Evolutionary conservation across 2,329 filamentous ascomycete genomes (phyloP).

Genomic region (Fusarium gaditjirri): DNA sequence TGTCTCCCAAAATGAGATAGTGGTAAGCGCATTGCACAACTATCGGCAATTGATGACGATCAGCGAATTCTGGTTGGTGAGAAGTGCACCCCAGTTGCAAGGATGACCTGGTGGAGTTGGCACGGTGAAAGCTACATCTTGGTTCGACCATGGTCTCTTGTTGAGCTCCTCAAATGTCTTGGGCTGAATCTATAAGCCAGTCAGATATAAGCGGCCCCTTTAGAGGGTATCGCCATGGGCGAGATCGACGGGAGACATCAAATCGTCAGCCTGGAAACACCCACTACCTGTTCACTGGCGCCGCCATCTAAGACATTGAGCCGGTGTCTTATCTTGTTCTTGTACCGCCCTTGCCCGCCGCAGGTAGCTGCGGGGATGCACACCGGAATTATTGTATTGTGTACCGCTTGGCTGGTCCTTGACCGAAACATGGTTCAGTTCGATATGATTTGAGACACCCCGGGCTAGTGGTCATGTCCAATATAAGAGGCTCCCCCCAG

Average conservation of each 20-base stretch:
- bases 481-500: slow-evolving; percentile 31
- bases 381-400: slow-evolving; percentile 18
- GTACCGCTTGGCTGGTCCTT: slow-evolving; percentile 1
- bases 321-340: slow-evolving; percentile 12
- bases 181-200: slow-evolving; percentile 11
- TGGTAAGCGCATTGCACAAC: slow-evolving; percentile 11
- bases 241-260: slow-evolving; percentile 27
- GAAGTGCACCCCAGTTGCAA: slow-evolving; percentile 10
- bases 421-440: background rate
- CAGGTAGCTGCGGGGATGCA: slow-evolving; percentile 12
- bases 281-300: slow-evolving; percentile 13
- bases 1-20: slow-evolving; percentile 9
- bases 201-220: slow-evolving; percentile 3
- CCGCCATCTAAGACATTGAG: slow-evolving; percentile 36
- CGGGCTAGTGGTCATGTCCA: slow-evolving; percentile 1
- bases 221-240: background rate
- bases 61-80: slow-evolving; percentile 26
- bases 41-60: slow-evolving; percentile 30
- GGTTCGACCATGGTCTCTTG: slow-evolving; percentile 8
- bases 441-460: slow-evolving; percentile 26
- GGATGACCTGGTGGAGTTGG: slow-evolving; percentile 17
- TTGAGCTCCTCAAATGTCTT: slow-evolving; percentile 20
- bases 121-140: slow-evolving; percentile 6
- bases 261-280: slow-evolving; percentile 9
- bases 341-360: slow-evolving; percentile 3